A percentile compares a stretch with the other conserved stretches of the same genome.
Conservation (phyloP, 208 protist genomes). For the Trypanosoma vivax region DNA sequence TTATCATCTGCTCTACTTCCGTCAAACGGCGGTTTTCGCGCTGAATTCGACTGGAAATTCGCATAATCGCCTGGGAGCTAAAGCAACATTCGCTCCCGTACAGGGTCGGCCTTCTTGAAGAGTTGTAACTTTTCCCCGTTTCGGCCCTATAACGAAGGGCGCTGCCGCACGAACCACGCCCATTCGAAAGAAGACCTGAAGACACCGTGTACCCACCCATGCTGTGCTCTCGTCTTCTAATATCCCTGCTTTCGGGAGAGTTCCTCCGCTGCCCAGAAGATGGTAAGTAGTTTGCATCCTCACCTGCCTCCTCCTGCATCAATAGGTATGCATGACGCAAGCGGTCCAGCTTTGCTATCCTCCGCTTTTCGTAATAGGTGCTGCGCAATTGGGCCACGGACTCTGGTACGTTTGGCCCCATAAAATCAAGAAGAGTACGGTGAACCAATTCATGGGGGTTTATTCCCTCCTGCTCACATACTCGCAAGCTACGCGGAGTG, state of each 20-base stretch:
- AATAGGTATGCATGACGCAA: constrained; percentile 19
- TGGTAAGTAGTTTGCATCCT: background rate
- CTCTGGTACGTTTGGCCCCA: constrained; percentile 25
- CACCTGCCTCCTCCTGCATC: background rate
- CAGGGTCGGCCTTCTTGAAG: constrained; percentile 3
- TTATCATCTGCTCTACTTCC: constrained; percentile 25
- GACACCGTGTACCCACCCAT: too few species aligned
- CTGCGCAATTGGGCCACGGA: constrained; percentile 47
- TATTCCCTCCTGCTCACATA: constrained; percentile 54
- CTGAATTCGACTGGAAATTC: constrained; percentile 38
- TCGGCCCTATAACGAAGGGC: constrained; percentile 10
- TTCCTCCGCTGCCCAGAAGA: too few species aligned
- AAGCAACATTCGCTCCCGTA: constrained; percentile 22
- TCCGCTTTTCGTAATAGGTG: constrained; percentile 62
- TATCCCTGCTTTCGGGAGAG: too few species aligned
- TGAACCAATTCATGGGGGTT: constrained; percentile 41
- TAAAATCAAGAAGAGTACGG: constrained; percentile 42
- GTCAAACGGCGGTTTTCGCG: constrained; percentile 32
- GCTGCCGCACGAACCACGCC: constrained; percentile 15
- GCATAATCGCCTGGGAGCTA: constrained; percentile 17
- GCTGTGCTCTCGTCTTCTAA: too few species aligned
- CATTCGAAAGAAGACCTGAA: too few species aligned
- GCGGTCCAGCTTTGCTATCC: constrained; percentile 39
- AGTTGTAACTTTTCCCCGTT: constrained; percentile 1
- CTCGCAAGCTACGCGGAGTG: constrained; percentile 54